Percentiles rank a stretch among this genome's conserved stretches.
Evolutionary conservation across 441 rosid genomes (phyloP).

Genomic region (Rhodomyrtus psidioides): DNA sequence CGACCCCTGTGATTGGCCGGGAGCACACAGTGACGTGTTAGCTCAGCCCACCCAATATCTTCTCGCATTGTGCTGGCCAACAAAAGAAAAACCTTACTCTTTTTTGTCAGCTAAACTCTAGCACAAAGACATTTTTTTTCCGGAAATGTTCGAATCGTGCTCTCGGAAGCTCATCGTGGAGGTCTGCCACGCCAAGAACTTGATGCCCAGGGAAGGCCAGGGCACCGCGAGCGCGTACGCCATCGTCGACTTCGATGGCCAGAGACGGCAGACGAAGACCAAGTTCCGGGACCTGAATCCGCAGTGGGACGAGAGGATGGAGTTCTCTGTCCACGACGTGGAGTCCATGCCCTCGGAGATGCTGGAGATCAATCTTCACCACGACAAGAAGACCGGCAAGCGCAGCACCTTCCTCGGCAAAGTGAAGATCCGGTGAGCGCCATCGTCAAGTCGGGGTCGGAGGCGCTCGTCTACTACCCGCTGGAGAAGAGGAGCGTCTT

Average conservation of each 20-base stretch:
- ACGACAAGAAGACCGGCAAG: slow-evolving; percentile 61
- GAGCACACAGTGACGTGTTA: too few relatives aligned
- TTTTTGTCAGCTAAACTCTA: not conserved
- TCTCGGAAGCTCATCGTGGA: slow-evolving; percentile 57
- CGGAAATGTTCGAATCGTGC: slow-evolving; percentile 42
- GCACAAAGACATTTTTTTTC: too few relatives aligned
- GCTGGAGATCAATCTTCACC: slow-evolving; percentile 64
- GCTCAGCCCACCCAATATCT: too few relatives aligned
- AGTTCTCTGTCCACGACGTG: slow-evolving; percentile 53
- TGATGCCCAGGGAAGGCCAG: slow-evolving; percentile 87
- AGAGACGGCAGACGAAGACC: slow-evolving; percentile 65
- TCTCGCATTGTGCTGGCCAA: not conserved
- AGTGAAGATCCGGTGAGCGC: slow-evolving; percentile 52
- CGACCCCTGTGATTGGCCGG: too few relatives aligned
- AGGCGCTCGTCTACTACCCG: slow-evolving; percentile 58
- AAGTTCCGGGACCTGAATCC: slow-evolving; percentile 82
- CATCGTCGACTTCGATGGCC: slow-evolving; percentile 70
- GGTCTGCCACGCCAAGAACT: slow-evolving; percentile 62
- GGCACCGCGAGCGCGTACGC: slow-evolving; percentile 84
- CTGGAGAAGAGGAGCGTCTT: slow-evolving; percentile 83
- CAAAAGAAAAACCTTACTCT: not conserved
- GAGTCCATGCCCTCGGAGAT: slow-evolving; percentile 55
- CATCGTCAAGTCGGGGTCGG: slow-evolving; percentile 45
- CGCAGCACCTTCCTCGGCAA: too few relatives aligned
- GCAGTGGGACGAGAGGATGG: slow-evolving; percentile 74